Evolutionary conservation across 768 basidiomycete genomes (phyloP).

Genomic region (Termitomyces sp.): DNA sequence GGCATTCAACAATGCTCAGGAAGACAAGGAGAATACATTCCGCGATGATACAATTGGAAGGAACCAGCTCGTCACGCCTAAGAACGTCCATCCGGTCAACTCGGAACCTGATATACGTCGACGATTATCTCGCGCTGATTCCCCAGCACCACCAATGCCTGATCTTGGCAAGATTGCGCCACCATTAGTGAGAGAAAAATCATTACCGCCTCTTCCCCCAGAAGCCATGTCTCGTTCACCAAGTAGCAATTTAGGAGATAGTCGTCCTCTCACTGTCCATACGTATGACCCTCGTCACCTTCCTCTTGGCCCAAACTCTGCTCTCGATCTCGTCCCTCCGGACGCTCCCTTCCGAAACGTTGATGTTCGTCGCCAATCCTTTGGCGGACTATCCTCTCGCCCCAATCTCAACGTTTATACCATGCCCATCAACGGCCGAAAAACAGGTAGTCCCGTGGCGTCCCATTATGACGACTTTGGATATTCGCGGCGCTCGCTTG

Average conservation of each 20-base stretch:
- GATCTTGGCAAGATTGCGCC: conserved; percentile 15
- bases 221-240: conserved; percentile 38
- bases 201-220: conserved; percentile 71
- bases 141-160: conserved; percentile 25
- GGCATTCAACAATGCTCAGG: conserved; percentile 35
- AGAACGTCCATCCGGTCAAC: conserved; percentile 48
- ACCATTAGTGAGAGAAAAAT: conserved; percentile 54
- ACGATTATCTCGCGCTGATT: conserved; percentile 30
- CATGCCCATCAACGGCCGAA: conserved; percentile 33
- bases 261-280: conserved; percentile 64
- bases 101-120: conserved; percentile 65
- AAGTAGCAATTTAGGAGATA: conserved; percentile 32
- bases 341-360: conserved; percentile 56
- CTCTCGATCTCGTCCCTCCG: conserved; percentile 55
- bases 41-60: conserved; percentile 32
- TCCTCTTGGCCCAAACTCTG: conserved; percentile 38
- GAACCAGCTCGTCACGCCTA: conserved; percentile 22
- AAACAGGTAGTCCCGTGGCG: conserved; percentile 33
- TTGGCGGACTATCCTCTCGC: conserved; percentile 60
- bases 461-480: conserved; percentile 72
- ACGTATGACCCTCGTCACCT: conserved; percentile 53
- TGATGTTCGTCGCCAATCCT: conserved; percentile 72
- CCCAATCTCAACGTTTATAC: conserved; percentile 53
- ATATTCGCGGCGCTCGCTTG: conserved; percentile 56
- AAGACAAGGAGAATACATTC: conserved; percentile 38